These are phyloP conservation scores for Symbiodinium natans DNA, from an alignment of 73 alveolate species.

Conservation along the genomic window DNA sequence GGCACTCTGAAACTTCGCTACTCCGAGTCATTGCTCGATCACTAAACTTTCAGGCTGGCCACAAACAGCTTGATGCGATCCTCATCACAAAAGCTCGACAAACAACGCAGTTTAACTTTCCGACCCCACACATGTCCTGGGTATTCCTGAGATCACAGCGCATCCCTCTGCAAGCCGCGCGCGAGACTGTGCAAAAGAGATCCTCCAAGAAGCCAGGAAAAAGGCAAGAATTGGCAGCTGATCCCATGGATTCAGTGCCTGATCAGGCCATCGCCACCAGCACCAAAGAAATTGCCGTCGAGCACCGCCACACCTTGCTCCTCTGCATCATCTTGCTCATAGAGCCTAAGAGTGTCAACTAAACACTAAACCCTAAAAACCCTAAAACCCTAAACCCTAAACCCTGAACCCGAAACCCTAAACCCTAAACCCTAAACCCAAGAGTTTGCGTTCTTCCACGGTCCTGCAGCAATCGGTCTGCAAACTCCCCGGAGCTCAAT, in stretches of 20 bases:
- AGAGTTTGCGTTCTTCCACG: no score
- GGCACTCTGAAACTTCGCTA: not conserved
- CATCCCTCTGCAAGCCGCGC: slow-evolving; percentile 61
- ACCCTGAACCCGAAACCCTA: no score
- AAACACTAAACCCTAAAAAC: no score
- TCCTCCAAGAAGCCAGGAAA: not conserved
- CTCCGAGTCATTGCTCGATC: not conserved
- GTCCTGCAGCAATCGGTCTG: slow-evolving; percentile 31
- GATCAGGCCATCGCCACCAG: slow-evolving; percentile 56
- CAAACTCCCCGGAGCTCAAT: slow-evolving; percentile 40
- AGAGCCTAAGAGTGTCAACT: no score
- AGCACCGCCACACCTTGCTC: slow-evolving; percentile 66
- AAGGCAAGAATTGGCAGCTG: not conserved
- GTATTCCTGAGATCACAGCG: not conserved
- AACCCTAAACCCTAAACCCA: no score
- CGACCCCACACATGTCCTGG: no score
- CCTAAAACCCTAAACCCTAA: no score
- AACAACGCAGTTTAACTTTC: no score
- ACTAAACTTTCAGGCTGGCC: not conserved
- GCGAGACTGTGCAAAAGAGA: slow-evolving; percentile 78
- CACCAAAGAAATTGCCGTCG: slow-evolving; percentile 65
- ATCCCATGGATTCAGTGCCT: slow-evolving; percentile 35
- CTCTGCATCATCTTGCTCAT: no score
- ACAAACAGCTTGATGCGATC: not conserved
- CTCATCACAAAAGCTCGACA: not conserved